phyloP scores from a whole-genome alignment of 2,329 filamentous ascomycete genomes.

The Diplodia scrobiculata region DNA sequence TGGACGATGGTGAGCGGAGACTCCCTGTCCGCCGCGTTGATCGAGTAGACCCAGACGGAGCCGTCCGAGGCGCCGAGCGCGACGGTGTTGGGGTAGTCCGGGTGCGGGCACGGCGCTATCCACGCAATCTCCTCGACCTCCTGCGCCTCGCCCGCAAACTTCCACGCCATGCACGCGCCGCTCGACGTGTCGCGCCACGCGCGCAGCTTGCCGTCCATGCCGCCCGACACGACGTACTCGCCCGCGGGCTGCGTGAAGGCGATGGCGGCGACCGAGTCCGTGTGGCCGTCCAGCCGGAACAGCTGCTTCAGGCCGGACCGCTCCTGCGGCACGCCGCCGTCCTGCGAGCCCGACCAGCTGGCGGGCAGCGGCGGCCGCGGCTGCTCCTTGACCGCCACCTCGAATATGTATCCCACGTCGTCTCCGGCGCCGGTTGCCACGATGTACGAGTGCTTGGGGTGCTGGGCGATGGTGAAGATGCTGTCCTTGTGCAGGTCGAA shows the following conservation, averaged over 20 bases:
- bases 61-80: constrained; percentile 89
- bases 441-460: constrained; percentile 75
- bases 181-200: constrained; percentile 61
- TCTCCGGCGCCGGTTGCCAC: constrained; percentile 85
- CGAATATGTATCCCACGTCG: constrained; percentile 84
- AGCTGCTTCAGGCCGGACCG: constrained; percentile 64
- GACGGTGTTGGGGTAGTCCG: constrained; percentile 73
- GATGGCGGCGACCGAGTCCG: constrained; percentile 85
- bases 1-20: constrained; percentile 78
- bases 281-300: constrained; percentile 82
- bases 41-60: constrained; percentile 92
- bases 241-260: constrained; percentile 81
- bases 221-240: constrained; percentile 82
- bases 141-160: constrained; percentile 73
- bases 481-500: constrained; percentile 89
- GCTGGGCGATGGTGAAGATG: constrained; percentile 92
- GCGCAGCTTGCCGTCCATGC: constrained; percentile 80
- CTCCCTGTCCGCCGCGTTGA: constrained; percentile 66
- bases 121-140: constrained; percentile 97
- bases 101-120: constrained; percentile 73
- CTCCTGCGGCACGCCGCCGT: constrained; percentile 52
- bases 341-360: constrained; percentile 64
- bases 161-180: constrained; percentile 52
- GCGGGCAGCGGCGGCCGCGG: constrained; percentile 63
- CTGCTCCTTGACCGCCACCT: constrained; percentile 56